These are phyloP conservation scores for Cyberlindnera mrakii DNA, from an alignment of 805 yeast species.

Conservation along the genomic window DNA sequence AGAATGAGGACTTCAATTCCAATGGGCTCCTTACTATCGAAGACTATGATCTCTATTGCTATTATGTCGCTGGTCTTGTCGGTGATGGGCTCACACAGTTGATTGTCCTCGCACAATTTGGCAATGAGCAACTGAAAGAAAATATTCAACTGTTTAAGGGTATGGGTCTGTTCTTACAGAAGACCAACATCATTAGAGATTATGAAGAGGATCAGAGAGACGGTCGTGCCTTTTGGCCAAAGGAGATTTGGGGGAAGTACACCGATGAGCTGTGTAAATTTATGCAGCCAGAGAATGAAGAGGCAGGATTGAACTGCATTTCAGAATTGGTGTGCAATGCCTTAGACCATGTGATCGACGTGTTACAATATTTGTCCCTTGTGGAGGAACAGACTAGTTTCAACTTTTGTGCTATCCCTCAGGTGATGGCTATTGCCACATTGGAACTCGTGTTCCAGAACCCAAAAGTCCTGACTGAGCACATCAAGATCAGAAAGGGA, in stretches of 20 bases:
- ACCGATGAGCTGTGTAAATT: slow-evolving; percentile 60
- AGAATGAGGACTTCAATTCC: slow-evolving; percentile 68
- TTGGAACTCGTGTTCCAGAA: slow-evolving; percentile 81
- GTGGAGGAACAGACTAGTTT: slow-evolving; percentile 78
- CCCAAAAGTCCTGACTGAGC: slow-evolving; percentile 57
- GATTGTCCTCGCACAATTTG: slow-evolving; percentile 70
- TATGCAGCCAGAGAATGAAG: slow-evolving; percentile 37
- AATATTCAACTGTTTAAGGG: slow-evolving; percentile 60
- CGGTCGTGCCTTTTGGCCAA: slow-evolving; percentile 94
- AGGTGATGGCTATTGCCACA: slow-evolving; percentile 98
- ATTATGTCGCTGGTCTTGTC: slow-evolving; percentile 95
- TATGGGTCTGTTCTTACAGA: slow-evolving; percentile 94
- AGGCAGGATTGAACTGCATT: slow-evolving; percentile 66
- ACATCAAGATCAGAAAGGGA: slow-evolving; percentile 89
- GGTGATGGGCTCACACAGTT: slow-evolving; percentile 92
- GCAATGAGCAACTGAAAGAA: slow-evolving; percentile 46
- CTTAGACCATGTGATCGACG: slow-evolving; percentile 70
- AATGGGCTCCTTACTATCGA: slow-evolving; percentile 72
- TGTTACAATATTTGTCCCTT: slow-evolving; percentile 65
- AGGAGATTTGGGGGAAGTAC: slow-evolving; percentile 85
- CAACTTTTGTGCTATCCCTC: slow-evolving; percentile 95
- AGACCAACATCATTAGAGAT: slow-evolving; percentile 93
- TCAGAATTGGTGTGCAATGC: slow-evolving; percentile 78
- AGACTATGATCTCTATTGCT: slow-evolving; percentile 90
- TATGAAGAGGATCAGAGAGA: slow-evolving; percentile 87